A percentile compares a stretch with the other conserved stretches of the same genome.
Conservation (phyloP, 73 alveolate species). For the Blepharisma japonicum region DNA sequence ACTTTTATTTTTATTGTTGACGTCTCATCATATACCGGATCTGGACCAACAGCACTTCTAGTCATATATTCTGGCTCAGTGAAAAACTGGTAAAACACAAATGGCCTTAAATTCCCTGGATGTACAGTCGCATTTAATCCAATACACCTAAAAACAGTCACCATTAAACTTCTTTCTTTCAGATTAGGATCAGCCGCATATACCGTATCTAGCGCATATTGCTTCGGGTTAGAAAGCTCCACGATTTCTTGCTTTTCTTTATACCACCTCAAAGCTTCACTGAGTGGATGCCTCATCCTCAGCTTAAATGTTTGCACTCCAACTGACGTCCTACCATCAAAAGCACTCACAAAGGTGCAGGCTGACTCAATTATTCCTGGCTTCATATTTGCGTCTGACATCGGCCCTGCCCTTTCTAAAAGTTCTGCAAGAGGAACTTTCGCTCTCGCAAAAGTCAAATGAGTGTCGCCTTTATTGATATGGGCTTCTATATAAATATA, state of each 20-base stretch:
- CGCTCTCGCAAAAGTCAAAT: constrained; percentile 63
- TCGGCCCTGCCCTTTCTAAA: background rate
- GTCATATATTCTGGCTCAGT: constrained; percentile 73
- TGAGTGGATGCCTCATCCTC: constrained; percentile 90
- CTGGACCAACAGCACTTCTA: constrained; percentile 57
- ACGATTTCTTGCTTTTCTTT: constrained; percentile 61
- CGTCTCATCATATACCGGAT: constrained; percentile 81
- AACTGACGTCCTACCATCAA: constrained; percentile 36
- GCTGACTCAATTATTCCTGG: constrained; percentile 36
- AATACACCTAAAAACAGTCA: constrained; percentile 50
- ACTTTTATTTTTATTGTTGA: constrained; percentile 53
- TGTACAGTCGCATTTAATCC: constrained; percentile 56
- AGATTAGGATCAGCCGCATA: constrained; percentile 54
- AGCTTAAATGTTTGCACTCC: constrained; percentile 73
- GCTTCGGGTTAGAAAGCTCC: constrained; percentile 23
- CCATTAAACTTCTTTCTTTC: constrained; percentile 53
- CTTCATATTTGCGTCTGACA: constrained; percentile 20
- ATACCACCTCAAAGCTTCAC: constrained; percentile 80
- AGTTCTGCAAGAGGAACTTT: constrained; percentile 57
- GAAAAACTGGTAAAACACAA: constrained; percentile 82
- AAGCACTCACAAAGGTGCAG: constrained; percentile 30
- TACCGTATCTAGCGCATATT: constrained; percentile 41
- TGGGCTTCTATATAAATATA: constrained; percentile 73
- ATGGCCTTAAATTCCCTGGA: constrained; percentile 62
- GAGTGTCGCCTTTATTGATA: constrained; percentile 70